Evolutionary conservation across 257 asterid species (phyloP), one percentile per base, ranked within the genome.

Genomic region (Solanum dulcamara): DNA sequence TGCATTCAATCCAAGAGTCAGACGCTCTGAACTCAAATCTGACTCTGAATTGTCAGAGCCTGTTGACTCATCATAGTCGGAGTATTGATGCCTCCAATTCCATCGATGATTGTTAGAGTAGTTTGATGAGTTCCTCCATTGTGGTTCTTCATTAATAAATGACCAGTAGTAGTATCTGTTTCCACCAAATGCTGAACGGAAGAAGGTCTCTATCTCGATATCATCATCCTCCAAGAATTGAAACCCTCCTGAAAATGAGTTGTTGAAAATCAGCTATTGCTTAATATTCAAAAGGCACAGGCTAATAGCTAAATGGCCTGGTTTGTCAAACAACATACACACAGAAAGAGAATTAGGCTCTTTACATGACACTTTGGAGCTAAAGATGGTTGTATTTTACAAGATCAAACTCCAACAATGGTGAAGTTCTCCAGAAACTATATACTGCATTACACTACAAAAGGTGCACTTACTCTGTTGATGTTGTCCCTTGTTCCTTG

Each of bases 1-100:
- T 60, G 92, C 87, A 81, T 87, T 92, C 89, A 97, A 91, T 83
- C 98, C 99, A 80, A 97, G 88, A 81, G 95, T 94, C 53, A 87
- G 88, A 90, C 99, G 91, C 79, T 96, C 91, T 2, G 98, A 92
- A 33, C 88, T 87, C 70, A 84, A 68, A 85, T 85, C 90, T 35
- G 86, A 57, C 70, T 30, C 85, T 24, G 92, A 85, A 64, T 84
- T 83, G 70, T 86, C 89, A 15, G 87, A 85, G 70, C 88, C 88
- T 24, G 89, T 72, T 44, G 94, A 91, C n/a, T 92, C 90, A 50
- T 89, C 89, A 60, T 92, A 88, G 84, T 95, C 95, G 40, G 81
- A 75, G 55, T 92, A 94, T 7, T 88, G 90, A 80, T 57, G 33
- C 55, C 88, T 72, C 92, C 87, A 81, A 28, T 86, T 85, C 46